phyloP scores from a whole-genome alignment of 805 yeast genomes.

The Torulaspora delbrueckii region DNA sequence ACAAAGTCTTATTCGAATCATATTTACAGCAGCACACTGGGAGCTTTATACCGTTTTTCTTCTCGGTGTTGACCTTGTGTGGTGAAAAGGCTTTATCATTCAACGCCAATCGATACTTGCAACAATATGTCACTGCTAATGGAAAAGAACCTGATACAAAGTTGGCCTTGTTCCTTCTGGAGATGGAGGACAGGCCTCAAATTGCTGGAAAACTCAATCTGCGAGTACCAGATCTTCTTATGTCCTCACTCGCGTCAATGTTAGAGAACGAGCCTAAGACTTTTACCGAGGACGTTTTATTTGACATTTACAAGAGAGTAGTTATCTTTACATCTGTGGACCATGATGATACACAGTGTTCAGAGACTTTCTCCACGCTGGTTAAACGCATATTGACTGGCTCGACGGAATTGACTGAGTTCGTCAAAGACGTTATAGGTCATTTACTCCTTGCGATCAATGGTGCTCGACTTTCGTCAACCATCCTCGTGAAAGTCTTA shows the following conservation, averaged over 20 bases:
- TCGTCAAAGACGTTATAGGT: constrained; percentile 43
- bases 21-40: constrained; percentile 39
- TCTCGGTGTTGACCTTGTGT: constrained; percentile 37
- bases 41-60: constrained; percentile 44
- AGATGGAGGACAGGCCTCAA: constrained; percentile 30
- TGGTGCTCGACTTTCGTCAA: constrained; percentile 19
- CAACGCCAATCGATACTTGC: constrained; percentile 42
- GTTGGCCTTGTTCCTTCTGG: constrained; percentile 37
- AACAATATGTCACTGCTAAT: constrained; percentile 42
- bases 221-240: constrained; percentile 28
- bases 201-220: constrained; percentile 35
- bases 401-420: constrained; percentile 17
- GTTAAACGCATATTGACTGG: not conserved
- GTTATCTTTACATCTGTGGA: constrained; percentile 38
- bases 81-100: constrained; percentile 43
- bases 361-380: constrained; percentile 9
- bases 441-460: constrained; percentile 35
- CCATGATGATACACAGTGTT: constrained; percentile 23
- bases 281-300: constrained; percentile 15
- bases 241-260: constrained; percentile 2
- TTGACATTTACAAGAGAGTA: constrained; percentile 51
- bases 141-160: not conserved
- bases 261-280: constrained; percentile 9
- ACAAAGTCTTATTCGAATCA: constrained; percentile 41
- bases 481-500: constrained; percentile 17